phyloP scores from a whole-genome alignment of 371 early-diverging fungal species.

The Apophysomyces sp. region DNA sequence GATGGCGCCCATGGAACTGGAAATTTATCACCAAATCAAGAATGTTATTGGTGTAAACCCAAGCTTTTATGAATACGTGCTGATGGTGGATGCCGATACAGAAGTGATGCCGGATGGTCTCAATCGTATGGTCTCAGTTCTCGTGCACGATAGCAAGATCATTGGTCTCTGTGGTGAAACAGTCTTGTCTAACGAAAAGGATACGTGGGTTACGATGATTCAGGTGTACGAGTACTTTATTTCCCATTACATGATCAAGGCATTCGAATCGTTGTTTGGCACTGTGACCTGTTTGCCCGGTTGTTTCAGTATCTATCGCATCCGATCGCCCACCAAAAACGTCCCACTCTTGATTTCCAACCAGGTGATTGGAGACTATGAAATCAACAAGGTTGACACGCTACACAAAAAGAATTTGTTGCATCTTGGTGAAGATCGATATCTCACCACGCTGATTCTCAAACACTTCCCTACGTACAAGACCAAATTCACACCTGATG shows the following conservation, averaged over 20 bases:
- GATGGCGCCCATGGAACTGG: conserved; percentile 91
- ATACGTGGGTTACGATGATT: conserved; percentile 93
- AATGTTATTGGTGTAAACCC: conserved; percentile 90
- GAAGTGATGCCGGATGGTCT: conserved; percentile 70
- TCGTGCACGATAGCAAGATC: conserved; percentile 79
- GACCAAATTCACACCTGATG: conserved; percentile 92
- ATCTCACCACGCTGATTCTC: conserved; percentile 95
- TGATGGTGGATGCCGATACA: conserved; percentile 75
- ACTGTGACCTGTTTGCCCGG: conserved; percentile 91
- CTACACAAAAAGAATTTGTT: conserved; percentile 94
- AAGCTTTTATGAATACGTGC: conserved; percentile 63
- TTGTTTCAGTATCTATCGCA: conserved; percentile 93
- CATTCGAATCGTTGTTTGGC: conserved; percentile 88
- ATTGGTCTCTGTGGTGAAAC: conserved; percentile 90
- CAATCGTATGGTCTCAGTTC: conserved; percentile 70
- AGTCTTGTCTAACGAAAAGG: conserved; percentile 81
- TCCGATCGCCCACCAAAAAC: conserved; percentile 78
- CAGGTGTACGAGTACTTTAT: conserved; percentile 90
- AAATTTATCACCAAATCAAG: conserved; percentile 90
- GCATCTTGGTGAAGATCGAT: conserved; percentile 83
- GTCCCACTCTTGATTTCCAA: conserved; percentile 91
- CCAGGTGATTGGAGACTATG: conserved; percentile 92
- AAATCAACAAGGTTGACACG: conserved; percentile 91
- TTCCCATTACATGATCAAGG: conserved; percentile 83
- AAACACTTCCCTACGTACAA: conserved; percentile 96